Base-by-base conservation (phyloP, 2,329 filamentous ascomycete genomes). In the Alternaria sp. region DNA sequence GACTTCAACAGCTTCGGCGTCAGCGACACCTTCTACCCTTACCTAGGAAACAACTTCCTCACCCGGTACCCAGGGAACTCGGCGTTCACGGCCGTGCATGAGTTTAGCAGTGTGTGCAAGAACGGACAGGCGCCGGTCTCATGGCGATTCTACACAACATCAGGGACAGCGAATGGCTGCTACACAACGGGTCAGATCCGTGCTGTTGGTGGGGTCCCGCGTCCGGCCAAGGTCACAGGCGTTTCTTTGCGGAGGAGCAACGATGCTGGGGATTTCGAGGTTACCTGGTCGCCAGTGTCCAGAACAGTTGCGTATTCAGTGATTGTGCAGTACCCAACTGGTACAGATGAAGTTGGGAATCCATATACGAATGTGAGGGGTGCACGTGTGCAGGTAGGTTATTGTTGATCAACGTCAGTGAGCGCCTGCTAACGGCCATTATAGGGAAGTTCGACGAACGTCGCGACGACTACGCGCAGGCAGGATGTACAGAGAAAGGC, bases 251-350 rank as follows among this genome's bases (percentile, higher is more conserved):
- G 51, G 3, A 41, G 59, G 20, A 38, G 32, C 16, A 62, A 55
- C 14, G 44, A 59, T 55, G 56, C 32, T 3, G 60, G 60, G 5
- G 60, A 62, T 5, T 62, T 56, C 25, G 9, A 22, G 20, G 60
- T 54, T 8, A 59, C 25, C 25, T 62, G 60, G 60, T 28, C 44
- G n/a, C 25, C 55, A 20, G 57, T 63, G 1, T 22, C 60, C 16
- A 49, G 30, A 22, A 52, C 57, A 8, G 46, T 34, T 22, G 60
- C 57, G n/a, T 63, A 63, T 28, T 63, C 60, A 9, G 57, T 57
- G 5, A 63, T 63, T 30, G 60, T 63, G 11, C 20, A 57, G 48
- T 63, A 63, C 7, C 60, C 57, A 8, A 60, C 51, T 18, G 60
- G 57, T 2, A 63, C 44, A 4, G 60, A 63, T 32, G 60, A 63